Evolutionary conservation across 2,329 filamentous ascomycete genomes (phyloP), one percentile per base, ranked within the genome.

Genomic region (Whalleya microplaca): DNA sequence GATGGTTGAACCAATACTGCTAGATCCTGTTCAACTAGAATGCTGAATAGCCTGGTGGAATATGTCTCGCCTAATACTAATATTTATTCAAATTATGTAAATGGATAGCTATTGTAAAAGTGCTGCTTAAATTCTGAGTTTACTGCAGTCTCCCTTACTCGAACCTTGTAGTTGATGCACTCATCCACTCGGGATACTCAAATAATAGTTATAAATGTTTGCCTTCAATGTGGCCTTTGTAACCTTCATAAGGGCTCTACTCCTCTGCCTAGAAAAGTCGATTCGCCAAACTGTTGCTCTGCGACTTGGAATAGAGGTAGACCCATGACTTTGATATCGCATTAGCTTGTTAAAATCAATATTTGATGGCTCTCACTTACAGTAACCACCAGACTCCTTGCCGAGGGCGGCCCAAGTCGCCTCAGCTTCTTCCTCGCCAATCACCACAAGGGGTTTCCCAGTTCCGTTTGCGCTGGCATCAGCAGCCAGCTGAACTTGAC

Each of bases 401-500:
- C 67, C 67, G 16, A 67, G 62, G 43, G 66, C 64, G 45, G 59
- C 51, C 55, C 55, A 67, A 6, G 62, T 65, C n/a, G 45, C 45
- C 27, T 47, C 51, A 0, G 65, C 61, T 54, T 69, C 67, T 2
- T 62, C 65, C 27, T 54, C 18, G 1, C 65, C 67, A 43, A 69
- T 66, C 12, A 46, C 52, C 7, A 59, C 52, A 19, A 64, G 48
- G 16, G 62, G 61, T n/a, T 59, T 55, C 9, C 56, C 27, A 2
- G 29, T 51, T 8, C 49, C 54, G 6, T 16, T 27, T 0, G 54
- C 43, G 16, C 23, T 0, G 75, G 53, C 56, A 46, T 60, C 53
- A 0, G 54, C 79, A 62, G 82, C 51, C 14, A 77, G 55, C 55
- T 75, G 73, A 6, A 65, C 66, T 58, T 72, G 66, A 45, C 71